Base-by-base conservation (phyloP, 2,329 filamentous ascomycete species). In the Hypoxylon sp. region DNA sequence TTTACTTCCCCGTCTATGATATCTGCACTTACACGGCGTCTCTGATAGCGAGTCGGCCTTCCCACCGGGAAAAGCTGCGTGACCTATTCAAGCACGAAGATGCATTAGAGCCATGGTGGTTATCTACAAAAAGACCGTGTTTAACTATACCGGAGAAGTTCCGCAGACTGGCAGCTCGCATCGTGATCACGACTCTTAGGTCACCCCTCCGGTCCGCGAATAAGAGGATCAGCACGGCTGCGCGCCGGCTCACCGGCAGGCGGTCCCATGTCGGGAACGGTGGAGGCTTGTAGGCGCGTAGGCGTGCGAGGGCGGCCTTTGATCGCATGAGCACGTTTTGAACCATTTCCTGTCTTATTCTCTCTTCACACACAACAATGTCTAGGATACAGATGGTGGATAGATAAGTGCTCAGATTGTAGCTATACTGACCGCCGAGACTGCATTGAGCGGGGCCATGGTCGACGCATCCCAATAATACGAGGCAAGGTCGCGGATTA, bases 31-130 rank as follows among this genome's bases (percentile, higher is more conserved):
- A 88, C 87, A 90, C 9, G 88, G 85, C n/a, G 86, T 87, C 74
- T 91, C 88, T 28, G 83, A 79, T 2, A 82, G 69, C 2, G 79
- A 82, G 72, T 91, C 89, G 49, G 85, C 90, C 81, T 89, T 92
- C 72, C 93, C 94, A 57, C 93, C 93, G 0, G 94, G 93, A 59
- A 97, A 89, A 34, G 94, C 94, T 21, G 93, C 94, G 75, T 97
- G 93, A 23, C 93, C 81, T 82, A 64, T 51, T 25, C 38, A 41
- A 32, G 30, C 13, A 14, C n/a, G 50, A 32, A 62, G 10, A 34
- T n/a, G 6, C 28, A 41, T 65, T 21, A 67, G 60, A 62, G 28
- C 14, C 28, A 56, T 25, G 14, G 11, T 13, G 21, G 14, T 30
- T 49, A n/a, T 14, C 25, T 25, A 5, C 11, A 17, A 19, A 7